Percentiles rank a stretch among this genome's conserved stretches.
These are phyloP conservation scores for Stemphylium lycopersici DNA, from an alignment of 2,329 filamentous ascomycete species.

Conservation along the genomic window DNA sequence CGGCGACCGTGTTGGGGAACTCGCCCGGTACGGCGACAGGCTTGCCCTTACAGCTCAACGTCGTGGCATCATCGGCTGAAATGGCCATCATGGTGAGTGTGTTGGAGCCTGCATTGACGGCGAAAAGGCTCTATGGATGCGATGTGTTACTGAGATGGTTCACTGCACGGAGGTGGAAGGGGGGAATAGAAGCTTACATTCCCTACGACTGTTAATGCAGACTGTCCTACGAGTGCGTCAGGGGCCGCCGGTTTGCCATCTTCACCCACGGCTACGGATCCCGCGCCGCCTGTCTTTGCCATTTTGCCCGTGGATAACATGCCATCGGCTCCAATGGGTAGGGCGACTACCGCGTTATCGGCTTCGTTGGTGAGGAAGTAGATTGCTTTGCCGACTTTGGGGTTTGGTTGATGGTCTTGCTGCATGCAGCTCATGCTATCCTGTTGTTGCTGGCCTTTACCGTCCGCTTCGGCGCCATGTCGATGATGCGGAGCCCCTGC, in stretches of 20 bases:
- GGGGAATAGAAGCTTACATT: constrained; percentile 53
- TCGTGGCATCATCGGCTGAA: constrained; percentile 34
- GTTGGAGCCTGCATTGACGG: constrained; percentile 55
- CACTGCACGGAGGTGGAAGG: too few species aligned
- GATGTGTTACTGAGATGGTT: neutral
- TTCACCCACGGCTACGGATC: constrained; percentile 51
- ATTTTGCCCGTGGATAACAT: constrained; percentile 52
- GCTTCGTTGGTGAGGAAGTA: constrained; percentile 64
- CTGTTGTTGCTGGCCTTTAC: neutral
- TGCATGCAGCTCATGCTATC: constrained; percentile 5
- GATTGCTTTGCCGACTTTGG: constrained; percentile 53
- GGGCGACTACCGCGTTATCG: constrained; percentile 58
- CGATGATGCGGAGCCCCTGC: constrained; percentile 11
- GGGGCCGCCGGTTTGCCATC: constrained; percentile 48
- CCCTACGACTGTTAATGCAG: constrained; percentile 58
- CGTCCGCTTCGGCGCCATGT: neutral
- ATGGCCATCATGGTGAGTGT: constrained; percentile 49
- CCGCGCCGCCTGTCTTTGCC: constrained; percentile 57
- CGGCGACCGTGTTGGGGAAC: constrained; percentile 50
- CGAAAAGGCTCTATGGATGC: constrained; percentile 56
- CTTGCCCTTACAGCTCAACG: constrained; percentile 40
- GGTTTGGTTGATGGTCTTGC: neutral
- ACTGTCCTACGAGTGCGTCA: constrained; percentile 61
- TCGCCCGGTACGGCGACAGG: constrained; percentile 45
- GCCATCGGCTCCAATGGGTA: constrained; percentile 58